Evolutionary conservation across 768 basidiomycete genomes (phyloP), one percentile per base, ranked within the genome.

Genomic region (Auricularia auricula-judae): DNA sequence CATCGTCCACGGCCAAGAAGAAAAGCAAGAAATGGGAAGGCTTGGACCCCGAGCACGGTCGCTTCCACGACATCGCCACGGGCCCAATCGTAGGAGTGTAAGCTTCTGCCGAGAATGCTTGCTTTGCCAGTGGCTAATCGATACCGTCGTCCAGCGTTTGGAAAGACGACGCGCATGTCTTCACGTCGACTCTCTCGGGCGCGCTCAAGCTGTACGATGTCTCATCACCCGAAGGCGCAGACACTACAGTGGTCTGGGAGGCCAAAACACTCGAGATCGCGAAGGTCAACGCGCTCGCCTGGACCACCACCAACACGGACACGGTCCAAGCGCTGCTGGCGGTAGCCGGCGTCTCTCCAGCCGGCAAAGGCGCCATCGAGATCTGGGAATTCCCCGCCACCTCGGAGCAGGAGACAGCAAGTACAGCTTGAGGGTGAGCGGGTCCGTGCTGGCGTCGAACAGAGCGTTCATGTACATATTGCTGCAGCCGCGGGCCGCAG

Each of bases 51-150:
- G 78, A 81, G 0, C 78, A 78, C 54, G 80, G 80, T 23, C 61
- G 79, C 51, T 69, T 81, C 35, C 67, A 75, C 53, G 81, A 85
- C 64, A 77, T 85, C 18, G 87, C 86, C 1, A 83, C 88, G 65
- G 91, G 90, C 0, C 91, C 91, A 29, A 76, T 93, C 35, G 87
- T 89, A 56, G 82, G 83, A 10, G 66, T 88, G 91, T 90, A 72
- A 63, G 85, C 65, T 21, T 29, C 2, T 2, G 29, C 29, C 29
- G 29, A 29, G 0, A 70, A 36, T 35, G 63, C 44, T n/a, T 7
- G 8, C 39, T 4, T 2, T 42, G 7, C 39, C 39, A 29, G 36
- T 33, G 23, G 43, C 62, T 33, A 59, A 61, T n/a, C 33, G 36
- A 61, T 16, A 21, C 47, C 23, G 47, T 66, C 58, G 69, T 51